Conservation (phyloP, 108 stramenopile species). For the Nitzschia sp. region DNA sequence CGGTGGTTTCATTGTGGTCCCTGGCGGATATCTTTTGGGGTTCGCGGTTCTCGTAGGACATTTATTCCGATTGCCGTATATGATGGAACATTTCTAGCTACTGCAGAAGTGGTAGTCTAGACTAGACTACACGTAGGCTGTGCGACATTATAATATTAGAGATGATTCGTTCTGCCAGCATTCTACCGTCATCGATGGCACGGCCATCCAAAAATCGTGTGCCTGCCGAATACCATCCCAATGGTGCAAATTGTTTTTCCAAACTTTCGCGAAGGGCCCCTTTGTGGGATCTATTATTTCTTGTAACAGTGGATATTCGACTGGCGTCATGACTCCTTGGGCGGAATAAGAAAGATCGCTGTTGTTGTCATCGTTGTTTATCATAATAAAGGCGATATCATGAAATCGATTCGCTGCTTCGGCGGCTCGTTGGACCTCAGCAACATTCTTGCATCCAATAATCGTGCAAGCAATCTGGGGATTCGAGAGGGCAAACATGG, state of each 20-base stretch:
- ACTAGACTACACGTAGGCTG: too few species aligned
- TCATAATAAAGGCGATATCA: slow-evolving; percentile 6
- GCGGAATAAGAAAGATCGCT: too few species aligned
- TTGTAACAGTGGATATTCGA: slow-evolving; percentile 38
- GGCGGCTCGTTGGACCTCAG: slow-evolving; percentile 59
- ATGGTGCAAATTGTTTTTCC: slow-evolving; percentile 35
- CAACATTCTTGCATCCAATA: slow-evolving; percentile 69
- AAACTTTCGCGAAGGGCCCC: slow-evolving; percentile 75
- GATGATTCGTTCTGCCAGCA: background rate
- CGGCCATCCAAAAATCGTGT: slow-evolving; percentile 49
- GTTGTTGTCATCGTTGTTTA: slow-evolving; percentile 25
- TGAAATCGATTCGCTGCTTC: slow-evolving; percentile 59
- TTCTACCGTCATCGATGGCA: background rate
- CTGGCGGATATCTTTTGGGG: too few species aligned
- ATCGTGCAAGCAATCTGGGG: slow-evolving; percentile 73
- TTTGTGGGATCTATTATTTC: slow-evolving; percentile 36
- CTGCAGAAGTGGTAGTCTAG: too few species aligned
- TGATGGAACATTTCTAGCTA: too few species aligned
- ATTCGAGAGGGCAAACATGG: slow-evolving; percentile 54
- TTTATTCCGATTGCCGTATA: too few species aligned
- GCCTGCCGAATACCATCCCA: slow-evolving; percentile 77
- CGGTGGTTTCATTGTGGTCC: too few species aligned
- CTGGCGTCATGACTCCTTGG: slow-evolving; percentile 34
- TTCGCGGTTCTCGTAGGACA: too few species aligned
- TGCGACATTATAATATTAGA: too few species aligned